Evolutionary conservation across 192 early-diverging fungal genomes (phyloP).

Genomic region (Ambispora gerdemannii): DNA sequence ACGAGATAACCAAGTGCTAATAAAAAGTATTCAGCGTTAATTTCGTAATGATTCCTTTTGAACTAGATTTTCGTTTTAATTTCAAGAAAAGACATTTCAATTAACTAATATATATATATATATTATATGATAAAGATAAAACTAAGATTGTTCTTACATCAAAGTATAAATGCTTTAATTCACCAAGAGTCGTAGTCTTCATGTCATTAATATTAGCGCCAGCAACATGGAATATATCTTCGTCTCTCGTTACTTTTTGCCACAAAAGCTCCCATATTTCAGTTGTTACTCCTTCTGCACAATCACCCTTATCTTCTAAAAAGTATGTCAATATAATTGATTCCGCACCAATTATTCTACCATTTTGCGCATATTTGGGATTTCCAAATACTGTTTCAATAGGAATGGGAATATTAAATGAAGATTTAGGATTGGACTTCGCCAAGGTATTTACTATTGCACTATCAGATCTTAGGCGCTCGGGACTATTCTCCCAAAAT

Average conservation of each 20-base stretch:
- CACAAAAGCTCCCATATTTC: constrained; percentile 48
- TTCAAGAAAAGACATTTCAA: constrained; percentile 6
- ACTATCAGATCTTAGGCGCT: not conserved
- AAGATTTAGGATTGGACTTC: not conserved
- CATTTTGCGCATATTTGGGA: constrained; percentile 4
- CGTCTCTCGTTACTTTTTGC: constrained; percentile 28
- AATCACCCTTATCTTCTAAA: constrained; percentile 36
- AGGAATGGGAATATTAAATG: constrained; percentile 13
- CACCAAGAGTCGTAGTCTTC: constrained; percentile 27
- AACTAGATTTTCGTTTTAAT: too few species aligned
- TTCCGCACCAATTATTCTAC: constrained; percentile 36
- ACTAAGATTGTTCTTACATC: constrained; percentile 19
- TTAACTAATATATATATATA: constrained; percentile 1
- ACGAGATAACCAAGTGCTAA: constrained; percentile 57
- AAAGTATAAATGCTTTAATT: constrained; percentile 45
- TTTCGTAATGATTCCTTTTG: not conserved
- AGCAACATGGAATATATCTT: not conserved
- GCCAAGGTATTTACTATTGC: constrained; percentile 9
- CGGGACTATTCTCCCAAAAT: constrained; percentile 38
- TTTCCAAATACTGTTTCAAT: constrained; percentile 21
- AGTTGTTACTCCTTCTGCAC: not conserved
- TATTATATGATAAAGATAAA: not conserved
- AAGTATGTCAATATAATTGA: constrained; percentile 57
- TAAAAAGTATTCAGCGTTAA: constrained; percentile 39
- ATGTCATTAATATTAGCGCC: constrained; percentile 8